These are phyloP conservation scores for Crithidia thermophila DNA, from an alignment of 208 protist genomes.

Conservation along the genomic window DNA sequence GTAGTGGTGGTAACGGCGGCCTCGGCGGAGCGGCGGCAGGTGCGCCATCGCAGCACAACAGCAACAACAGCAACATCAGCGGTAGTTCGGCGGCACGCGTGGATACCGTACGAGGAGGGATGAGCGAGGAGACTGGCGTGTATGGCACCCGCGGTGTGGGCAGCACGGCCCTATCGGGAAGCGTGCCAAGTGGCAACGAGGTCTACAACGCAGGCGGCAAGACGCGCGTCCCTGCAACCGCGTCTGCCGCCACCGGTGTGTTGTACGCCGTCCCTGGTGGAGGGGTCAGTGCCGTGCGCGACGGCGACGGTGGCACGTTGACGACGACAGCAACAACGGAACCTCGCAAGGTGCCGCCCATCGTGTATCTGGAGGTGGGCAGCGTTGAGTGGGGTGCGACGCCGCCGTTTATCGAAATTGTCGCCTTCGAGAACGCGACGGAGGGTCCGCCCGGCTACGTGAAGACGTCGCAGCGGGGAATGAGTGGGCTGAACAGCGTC, in stretches of 20 bases:
- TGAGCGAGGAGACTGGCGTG: too few relatives aligned
- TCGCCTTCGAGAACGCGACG: conserved; percentile 64
- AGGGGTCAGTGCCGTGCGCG: not conserved
- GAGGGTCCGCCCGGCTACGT: conserved; percentile 24
- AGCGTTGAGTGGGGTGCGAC: conserved; percentile 72
- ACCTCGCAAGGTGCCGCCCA: conserved; percentile 16
- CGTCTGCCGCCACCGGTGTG: too few relatives aligned
- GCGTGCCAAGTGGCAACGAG: too few relatives aligned
- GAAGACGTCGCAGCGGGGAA: not conserved
- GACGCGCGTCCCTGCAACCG: too few relatives aligned
- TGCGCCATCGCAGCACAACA: too few relatives aligned
- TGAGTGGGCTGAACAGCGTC: not conserved
- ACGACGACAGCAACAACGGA: not conserved
- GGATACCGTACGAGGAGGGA: too few relatives aligned
- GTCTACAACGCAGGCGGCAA: too few relatives aligned
- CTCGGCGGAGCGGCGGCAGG: too few relatives aligned
- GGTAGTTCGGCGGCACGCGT: too few relatives aligned
- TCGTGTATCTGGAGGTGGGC: conserved; percentile 59
- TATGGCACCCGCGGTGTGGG: too few relatives aligned
- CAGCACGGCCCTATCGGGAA: too few relatives aligned
- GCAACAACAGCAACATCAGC: too few relatives aligned
- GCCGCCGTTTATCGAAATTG: conserved; percentile 71
- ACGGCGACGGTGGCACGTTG: not conserved
- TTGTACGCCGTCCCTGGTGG: not conserved
- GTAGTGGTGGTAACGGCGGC: not conserved